Conservation (phyloP, 257 asterid species). For the Nicotiana benthamiana region DNA sequence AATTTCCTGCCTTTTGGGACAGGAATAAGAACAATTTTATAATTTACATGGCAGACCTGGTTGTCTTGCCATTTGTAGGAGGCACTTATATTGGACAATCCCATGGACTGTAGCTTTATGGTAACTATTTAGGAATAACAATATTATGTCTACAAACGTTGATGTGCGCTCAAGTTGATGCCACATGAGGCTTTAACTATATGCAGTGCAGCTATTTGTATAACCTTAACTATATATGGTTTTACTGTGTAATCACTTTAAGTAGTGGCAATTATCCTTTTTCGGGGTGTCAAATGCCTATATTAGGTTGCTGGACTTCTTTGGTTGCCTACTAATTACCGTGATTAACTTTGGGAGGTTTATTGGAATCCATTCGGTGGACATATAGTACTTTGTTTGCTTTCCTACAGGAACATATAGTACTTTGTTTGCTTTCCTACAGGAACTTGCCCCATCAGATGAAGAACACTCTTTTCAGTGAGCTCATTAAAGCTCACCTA, state of each 20-base stretch:
- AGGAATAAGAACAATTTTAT: constrained; percentile 36
- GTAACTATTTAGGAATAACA: constrained; percentile 35
- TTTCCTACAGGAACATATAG: not conserved
- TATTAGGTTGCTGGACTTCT: not conserved
- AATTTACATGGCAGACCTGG: constrained; percentile 35
- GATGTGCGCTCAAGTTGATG: constrained; percentile 20
- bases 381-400: not conserved
- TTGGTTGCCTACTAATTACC: not conserved
- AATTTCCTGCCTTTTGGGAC: constrained; percentile 29
- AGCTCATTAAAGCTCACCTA: constrained; percentile 14
- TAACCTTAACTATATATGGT: not conserved
- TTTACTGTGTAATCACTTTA: not conserved
- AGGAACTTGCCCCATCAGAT: constrained; percentile 11
- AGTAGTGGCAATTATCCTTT: not conserved
- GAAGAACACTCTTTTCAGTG: constrained; percentile 13
- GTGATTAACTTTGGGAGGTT: not conserved
- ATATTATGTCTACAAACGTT: constrained; percentile 33
- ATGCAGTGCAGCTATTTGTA: not conserved
- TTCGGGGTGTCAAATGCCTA: not conserved
- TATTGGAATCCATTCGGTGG: not conserved
- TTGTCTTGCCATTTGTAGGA: constrained; percentile 61
- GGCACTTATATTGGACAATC: constrained; percentile 40
- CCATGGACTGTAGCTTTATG: constrained; percentile 38
- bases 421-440: not conserved
- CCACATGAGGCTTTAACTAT: constrained; percentile 7